phyloP scores from a whole-genome alignment of 192 early-diverging fungal species.

The Linnemannia elongata region DNA sequence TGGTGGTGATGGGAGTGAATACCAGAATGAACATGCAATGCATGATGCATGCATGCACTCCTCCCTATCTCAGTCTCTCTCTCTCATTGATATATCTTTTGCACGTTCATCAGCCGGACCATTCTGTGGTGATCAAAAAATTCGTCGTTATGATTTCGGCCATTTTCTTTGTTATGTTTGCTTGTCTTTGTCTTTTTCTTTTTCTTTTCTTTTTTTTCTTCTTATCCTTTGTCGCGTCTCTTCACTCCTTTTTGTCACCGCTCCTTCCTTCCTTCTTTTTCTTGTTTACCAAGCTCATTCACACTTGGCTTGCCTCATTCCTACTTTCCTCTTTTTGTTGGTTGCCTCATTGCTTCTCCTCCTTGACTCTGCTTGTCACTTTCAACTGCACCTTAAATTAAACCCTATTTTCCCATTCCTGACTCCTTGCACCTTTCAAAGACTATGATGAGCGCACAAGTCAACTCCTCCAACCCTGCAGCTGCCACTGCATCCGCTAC shows the following conservation, averaged over 20 bases:
- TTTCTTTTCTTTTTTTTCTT: neutral
- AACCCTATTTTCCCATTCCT: neutral
- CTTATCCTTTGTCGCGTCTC: neutral
- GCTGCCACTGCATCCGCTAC: neutral
- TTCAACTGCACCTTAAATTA: neutral
- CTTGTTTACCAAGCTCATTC: neutral
- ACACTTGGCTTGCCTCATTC: neutral
- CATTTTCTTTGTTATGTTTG: neutral
- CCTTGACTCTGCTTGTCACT: neutral
- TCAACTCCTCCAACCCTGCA: too few species aligned
- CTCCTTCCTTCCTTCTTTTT: neutral
- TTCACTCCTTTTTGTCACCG: neutral
- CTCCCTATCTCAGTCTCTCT: too few species aligned
- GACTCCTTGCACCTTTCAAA: neutral
- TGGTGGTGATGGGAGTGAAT: too few species aligned
- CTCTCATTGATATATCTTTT: too few species aligned
- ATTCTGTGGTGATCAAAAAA: too few species aligned
- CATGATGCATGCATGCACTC: too few species aligned
- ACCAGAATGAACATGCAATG: too few species aligned
- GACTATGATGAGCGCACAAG: neutral
- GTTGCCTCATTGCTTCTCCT: neutral
- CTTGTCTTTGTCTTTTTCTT: neutral
- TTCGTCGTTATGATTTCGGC: too few species aligned
- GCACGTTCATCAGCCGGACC: too few species aligned
- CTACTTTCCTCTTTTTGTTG: neutral